Base-by-base conservation (phyloP, 257 asterid species). In the Perilla frutescens region DNA sequence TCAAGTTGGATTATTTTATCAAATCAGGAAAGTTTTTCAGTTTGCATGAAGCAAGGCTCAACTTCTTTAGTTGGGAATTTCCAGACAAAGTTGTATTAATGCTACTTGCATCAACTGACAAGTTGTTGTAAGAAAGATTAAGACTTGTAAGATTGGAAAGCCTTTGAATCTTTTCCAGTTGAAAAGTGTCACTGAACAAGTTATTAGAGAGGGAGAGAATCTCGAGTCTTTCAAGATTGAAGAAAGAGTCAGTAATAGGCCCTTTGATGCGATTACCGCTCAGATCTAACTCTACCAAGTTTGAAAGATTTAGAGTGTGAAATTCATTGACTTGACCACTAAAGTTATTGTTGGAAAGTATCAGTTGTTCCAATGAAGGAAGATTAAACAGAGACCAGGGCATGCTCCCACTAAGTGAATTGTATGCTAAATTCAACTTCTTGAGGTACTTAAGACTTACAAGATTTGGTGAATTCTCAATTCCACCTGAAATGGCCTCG, bases 121-220 rank as follows among this genome's bases (percentile, higher is more conserved):
- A 34, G 15, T 67, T 75, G 66, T 87, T 87, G 66, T 80, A 43
- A 29, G 84, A 80, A 62, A 87, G 87, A 60, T 81, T 82, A 0
- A 87, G 80, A 3, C 1, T 29, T 20, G 76, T 2, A 9, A 86
- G 86, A 36, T 70, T 78, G 12, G 1, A 34, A 13, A 82, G 70
- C 4, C 12, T 72, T 15, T 62, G 70, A 60, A 81, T n/a, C 20
- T 40, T 53, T 39, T 48, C 73, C n/a, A 60, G 50, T 10, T 13
- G 49, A 4, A 74, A 3, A 14, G 61, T 70, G 53, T 71, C 81
- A 43, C 26, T 66, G 31, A 81, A 82, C 64, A 4, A 44, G 75
- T 82, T 82, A 61, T 47, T 37, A 50, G 83, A 70, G 7, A 78
- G 80, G 50, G 36, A 50, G 26, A 81, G 78, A 43, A 44, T 29